Evolutionary conservation across 768 basidiomycete species (phyloP), one percentile per base, ranked within the genome.

Genomic region (Macrocybe gigantea): DNA sequence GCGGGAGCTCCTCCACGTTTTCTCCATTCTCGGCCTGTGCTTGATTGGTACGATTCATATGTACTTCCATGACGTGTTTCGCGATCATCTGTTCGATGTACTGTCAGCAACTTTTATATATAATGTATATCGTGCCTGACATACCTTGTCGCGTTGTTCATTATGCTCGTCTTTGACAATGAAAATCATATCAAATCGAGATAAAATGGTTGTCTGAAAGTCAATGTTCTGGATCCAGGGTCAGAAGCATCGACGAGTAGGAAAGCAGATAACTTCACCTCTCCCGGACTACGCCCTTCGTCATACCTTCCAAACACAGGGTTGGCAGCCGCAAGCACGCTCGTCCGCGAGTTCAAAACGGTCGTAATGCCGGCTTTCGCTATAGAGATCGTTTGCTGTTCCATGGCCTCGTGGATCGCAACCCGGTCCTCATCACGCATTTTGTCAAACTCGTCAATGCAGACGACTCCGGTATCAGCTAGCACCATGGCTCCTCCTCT

Each of bases 361-460:
- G 95, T 99, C 0, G 96, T 97, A 48, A 99, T 99, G 52, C 95
- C 96, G 4, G 96, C 96, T 64, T 99, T 98, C 12, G 95, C 95
- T 53, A 99, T 97, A 1, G 96, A 98, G 56, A 99, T 98, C 0
- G 96, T 99, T 60, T 98, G 95, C 61, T 99, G 96, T 60, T 99
- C 96, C 96, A 99, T 99, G 10, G 95, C 96, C 70, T 98, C 96
- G 66, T 98, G 96, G 50, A 98, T 98, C 0, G 96, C 96, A 5
- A 98, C 96, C 47, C 96, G 83, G 64, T 99, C 96, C 66, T 98
- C 95, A 56, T 99, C 96, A 35, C 95, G 77, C 96, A 99, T 99
- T 73, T 99, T 99, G 70, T 99, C 96, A 58, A 99, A 99, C 64
- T 99, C 96, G 58, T 99, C 96, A 60, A 99, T 99, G 60, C 96